Evolutionary conservation across 1,139 yeast genomes (phyloP).

Genomic region (Hyphopichia burtonii): DNA sequence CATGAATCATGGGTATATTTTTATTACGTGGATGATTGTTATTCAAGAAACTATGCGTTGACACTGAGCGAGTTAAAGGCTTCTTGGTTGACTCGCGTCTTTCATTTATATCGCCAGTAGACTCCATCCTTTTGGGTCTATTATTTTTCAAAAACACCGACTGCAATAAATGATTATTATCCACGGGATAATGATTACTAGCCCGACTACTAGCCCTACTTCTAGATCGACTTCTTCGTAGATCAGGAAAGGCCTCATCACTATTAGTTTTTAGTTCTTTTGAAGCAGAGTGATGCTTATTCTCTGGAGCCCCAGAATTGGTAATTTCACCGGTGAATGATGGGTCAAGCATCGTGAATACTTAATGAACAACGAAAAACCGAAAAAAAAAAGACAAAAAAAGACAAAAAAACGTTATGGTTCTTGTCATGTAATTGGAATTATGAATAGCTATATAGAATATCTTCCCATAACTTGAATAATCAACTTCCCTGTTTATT

Average conservation of each 20-base stretch:
- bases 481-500: too few species aligned
- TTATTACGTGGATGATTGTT: conserved; percentile 7
- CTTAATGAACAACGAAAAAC: too few species aligned
- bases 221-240: conserved; percentile 2
- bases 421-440: too few species aligned
- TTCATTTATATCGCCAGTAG: not conserved
- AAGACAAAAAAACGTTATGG: too few species aligned
- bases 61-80: conserved; percentile 3
- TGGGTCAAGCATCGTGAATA: too few species aligned
- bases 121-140: conserved; percentile 2
- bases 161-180: conserved; percentile 11
- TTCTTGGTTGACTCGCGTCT: not conserved
- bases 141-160: conserved; percentile 10
- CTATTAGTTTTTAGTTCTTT: too few species aligned
- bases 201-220: not conserved
- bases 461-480: too few species aligned
- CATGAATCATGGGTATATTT: conserved; percentile 20
- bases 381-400: too few species aligned
- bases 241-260: not conserved
- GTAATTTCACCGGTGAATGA: not conserved
- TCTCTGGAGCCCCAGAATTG: not conserved
- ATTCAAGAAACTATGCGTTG: conserved; percentile 4
- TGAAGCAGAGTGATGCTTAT: not conserved
- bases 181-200: not conserved
- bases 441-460: too few species aligned